Evolutionary conservation across 345 rosid genomes (phyloP).

Genomic region (Draba incana): DNA sequence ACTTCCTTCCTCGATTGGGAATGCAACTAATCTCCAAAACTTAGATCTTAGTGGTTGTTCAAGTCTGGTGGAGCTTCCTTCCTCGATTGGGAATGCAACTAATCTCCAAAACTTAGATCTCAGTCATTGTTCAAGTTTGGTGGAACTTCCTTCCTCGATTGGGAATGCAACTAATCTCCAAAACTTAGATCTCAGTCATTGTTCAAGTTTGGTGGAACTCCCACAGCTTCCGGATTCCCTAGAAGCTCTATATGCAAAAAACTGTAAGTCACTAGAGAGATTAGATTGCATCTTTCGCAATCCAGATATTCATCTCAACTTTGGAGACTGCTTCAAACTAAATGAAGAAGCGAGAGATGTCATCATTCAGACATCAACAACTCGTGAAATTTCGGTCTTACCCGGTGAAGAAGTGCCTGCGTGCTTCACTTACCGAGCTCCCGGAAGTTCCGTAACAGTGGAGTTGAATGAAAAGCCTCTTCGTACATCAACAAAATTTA

Average conservation of each 20-base stretch:
- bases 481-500: not conserved
- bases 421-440: not conserved
- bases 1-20: not conserved
- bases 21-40: not conserved
- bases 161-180: not conserved
- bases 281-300: not conserved
- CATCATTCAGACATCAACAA: not conserved
- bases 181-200: too few relatives aligned
- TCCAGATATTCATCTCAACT: not conserved
- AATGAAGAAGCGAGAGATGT: slow-evolving; percentile 7
- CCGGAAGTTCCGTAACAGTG: not conserved
- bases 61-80: not conserved
- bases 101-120: too few relatives aligned
- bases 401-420: slow-evolving; percentile 3
- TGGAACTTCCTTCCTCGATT: not conserved
- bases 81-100: not conserved
- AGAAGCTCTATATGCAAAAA: not conserved
- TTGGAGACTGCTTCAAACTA: slow-evolving; percentile 13
- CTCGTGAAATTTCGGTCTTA: not conserved
- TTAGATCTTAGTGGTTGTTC: not conserved
- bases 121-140: too few relatives aligned
- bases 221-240: too few relatives aligned
- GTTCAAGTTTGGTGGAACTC: too few relatives aligned
- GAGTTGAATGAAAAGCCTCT: not conserved
- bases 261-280: slow-evolving; percentile 15